Percentiles rank a stretch among this genome's conserved stretches.
Evolutionary conservation across 257 asterid species (phyloP).

Genomic region (Ballota nigra): DNA sequence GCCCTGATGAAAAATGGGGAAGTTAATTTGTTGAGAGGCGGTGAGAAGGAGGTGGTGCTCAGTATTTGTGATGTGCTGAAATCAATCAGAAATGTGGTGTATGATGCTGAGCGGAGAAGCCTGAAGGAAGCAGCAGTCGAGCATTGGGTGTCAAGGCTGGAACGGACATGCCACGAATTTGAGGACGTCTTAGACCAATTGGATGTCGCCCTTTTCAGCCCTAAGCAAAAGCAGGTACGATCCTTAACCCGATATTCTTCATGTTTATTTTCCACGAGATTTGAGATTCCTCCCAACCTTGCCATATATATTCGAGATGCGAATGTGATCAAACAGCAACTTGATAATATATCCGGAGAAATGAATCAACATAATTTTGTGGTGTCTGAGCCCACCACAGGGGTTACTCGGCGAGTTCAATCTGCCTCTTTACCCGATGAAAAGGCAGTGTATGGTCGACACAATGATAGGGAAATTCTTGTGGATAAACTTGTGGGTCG

Average conservation of each 20-base stretch:
- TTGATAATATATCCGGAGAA: not conserved
- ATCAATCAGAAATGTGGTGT: not conserved
- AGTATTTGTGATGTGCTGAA: not conserved
- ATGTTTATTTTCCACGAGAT: not conserved
- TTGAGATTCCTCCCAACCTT: not conserved
- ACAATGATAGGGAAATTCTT: not conserved
- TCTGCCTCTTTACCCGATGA: not conserved
- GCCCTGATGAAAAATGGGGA: not conserved
- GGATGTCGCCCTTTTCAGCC: not conserved
- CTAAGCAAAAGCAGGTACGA: too few relatives aligned
- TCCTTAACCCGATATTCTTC: too few relatives aligned
- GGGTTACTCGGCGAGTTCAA: not conserved
- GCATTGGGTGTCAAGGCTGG: not conserved
- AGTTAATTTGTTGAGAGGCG: not conserved
- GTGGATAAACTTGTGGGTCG: not conserved
- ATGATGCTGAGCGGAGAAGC: slow-evolving; percentile 6
- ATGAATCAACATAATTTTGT: not conserved
- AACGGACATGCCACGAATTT: not conserved
- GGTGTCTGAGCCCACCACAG: not conserved
- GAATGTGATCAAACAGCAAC: not conserved
- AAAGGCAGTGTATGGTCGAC: not conserved
- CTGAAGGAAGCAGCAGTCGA: not conserved
- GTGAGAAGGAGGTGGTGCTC: not conserved
- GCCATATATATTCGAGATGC: not conserved
- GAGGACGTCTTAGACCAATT: slow-evolving; percentile 11